Evolutionary conservation across 169 alveolate species (phyloP), one percentile per base, ranked within the genome.

Genomic region (Plasmodium blacklocki): DNA sequence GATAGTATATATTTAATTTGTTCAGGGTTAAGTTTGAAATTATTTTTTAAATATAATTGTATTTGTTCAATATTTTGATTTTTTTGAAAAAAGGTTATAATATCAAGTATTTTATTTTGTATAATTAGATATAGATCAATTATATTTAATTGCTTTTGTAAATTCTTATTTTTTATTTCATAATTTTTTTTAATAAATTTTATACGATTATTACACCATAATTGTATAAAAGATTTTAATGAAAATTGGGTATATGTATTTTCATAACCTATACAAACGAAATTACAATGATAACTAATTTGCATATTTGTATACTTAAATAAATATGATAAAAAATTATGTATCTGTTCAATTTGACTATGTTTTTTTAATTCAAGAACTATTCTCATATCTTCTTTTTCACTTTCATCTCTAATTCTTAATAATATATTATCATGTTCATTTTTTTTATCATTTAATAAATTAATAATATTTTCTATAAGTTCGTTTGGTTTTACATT

Each of bases 1-100:
- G 93, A 90, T 68, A 93, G 71, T 47, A 93, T 72, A 18, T 87
- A 91, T 15, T 88, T 67, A 47, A 92, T 92, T 71, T 93, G 95
- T n/a, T 73, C 88, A 14, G 73, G 92, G 49, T 92, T 74, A 18
- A 93, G 85, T 49, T 83, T 21, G 26, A 88, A 78, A 68, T 89
- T 92, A 8, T 68, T 58, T 58, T 70, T 90, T 54, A 74, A 52
- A 60, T 39, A 74, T 8, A 19, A 18, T 63, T 88, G 47, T 4
- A 72, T 60, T 52, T 78, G 59, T 72, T 72, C 74, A 29, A 74
- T 59, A 23, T 66, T 43, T 54, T 67, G 73, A 2, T 73, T 50
- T 62, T 64, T 88, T 18, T 72, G 89, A 39, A 87, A 63, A 47
- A 58, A 74, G 26, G 86, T 49, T 56, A 83, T 70, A 45, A 83